Conservation (phyloP, 306 rosid species). For the Fragaria iinumae region DNA sequence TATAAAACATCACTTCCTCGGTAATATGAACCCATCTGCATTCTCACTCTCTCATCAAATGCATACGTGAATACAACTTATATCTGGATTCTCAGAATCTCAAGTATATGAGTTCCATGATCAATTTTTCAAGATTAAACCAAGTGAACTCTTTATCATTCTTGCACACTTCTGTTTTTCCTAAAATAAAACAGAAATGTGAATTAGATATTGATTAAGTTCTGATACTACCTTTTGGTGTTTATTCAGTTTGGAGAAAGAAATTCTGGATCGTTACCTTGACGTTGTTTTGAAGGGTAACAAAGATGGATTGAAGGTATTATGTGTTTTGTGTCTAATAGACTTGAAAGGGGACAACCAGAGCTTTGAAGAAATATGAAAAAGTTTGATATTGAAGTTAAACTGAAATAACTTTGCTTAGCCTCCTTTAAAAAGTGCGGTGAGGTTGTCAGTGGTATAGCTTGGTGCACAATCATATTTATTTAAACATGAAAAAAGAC, state of each 20-base stretch:
- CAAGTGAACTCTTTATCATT: constrained; percentile 10
- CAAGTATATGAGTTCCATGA: background rate
- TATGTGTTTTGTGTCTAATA: constrained; percentile 1
- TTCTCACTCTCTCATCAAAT: background rate
- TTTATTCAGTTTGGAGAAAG: constrained; percentile 89
- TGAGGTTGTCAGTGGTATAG: background rate
- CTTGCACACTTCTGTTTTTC: constrained; percentile 8
- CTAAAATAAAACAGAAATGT: constrained; percentile 9
- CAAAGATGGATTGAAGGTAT: constrained; percentile 92
- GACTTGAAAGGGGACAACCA: background rate
- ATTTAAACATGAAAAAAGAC: background rate
- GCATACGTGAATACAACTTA: background rate
- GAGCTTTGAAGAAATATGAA: background rate
- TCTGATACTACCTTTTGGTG: constrained; percentile 17
- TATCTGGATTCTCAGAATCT: background rate
- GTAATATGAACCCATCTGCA: background rate
- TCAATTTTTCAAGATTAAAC: background rate
- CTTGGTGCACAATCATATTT: background rate
- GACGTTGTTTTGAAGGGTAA: constrained; percentile 92
- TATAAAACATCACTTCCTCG: background rate
- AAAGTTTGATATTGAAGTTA: background rate
- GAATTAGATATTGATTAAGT: constrained; percentile 10
- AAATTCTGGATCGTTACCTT: constrained; percentile 88
- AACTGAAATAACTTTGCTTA: background rate
- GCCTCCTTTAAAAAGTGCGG: background rate